Evolutionary conservation across 23 red algal species (phyloP).

Genomic region (Gracilaria gracilis): DNA sequence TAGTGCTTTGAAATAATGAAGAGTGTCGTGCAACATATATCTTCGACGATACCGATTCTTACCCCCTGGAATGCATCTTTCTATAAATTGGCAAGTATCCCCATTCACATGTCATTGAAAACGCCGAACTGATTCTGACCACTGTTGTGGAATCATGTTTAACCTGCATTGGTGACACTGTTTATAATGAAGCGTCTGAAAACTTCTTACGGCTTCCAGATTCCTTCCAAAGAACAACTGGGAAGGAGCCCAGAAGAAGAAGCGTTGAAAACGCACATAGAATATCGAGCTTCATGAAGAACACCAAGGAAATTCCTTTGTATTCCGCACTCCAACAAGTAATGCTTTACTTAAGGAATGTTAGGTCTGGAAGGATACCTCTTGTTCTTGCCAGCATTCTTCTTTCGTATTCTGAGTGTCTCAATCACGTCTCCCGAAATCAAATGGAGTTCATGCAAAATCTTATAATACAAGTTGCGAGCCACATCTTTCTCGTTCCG

Average conservation of each 20-base stretch:
- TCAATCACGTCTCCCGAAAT: not conserved
- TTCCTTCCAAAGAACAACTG: constrained; percentile 3
- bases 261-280: not conserved
- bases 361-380: constrained; percentile 7
- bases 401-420: not conserved
- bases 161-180: constrained; percentile 4
- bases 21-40: not conserved
- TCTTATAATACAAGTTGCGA: constrained; percentile 5
- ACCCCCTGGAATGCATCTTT: constrained; percentile 26
- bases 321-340: not conserved
- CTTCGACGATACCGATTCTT: constrained; percentile 34
- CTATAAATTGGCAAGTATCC: not conserved
- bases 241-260: not conserved
- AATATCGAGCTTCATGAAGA: not conserved
- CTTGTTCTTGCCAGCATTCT: constrained; percentile 16
- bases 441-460: constrained; percentile 10
- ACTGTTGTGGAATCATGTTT: constrained; percentile 6
- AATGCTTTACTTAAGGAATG: constrained; percentile 24
- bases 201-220: constrained; percentile 2
- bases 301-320: constrained; percentile 5
- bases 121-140: not conserved
- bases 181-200: constrained; percentile 2
- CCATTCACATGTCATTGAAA: not conserved
- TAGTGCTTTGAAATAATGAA: not conserved
- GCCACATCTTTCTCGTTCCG: constrained; percentile 11